Evolutionary conservation across 768 basidiomycete genomes (phyloP).

Genomic region (Piloderma croceum): DNA sequence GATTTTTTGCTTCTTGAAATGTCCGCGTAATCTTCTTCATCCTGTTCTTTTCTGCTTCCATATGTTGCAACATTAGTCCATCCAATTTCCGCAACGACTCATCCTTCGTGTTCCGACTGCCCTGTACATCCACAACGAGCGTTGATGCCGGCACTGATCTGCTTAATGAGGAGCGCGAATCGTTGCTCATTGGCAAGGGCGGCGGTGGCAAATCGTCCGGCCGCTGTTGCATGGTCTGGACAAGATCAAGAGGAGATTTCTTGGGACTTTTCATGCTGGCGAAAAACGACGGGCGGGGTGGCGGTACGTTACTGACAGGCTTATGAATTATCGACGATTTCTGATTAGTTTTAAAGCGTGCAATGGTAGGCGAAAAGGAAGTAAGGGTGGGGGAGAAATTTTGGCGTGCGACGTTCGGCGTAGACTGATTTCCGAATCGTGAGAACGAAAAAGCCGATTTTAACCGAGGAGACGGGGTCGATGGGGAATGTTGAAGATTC

Average conservation of each 20-base stretch:
- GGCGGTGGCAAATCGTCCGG: neutral
- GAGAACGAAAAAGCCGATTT: slow-evolving; percentile 42
- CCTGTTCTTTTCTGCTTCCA: slow-evolving; percentile 77
- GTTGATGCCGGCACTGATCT: slow-evolving; percentile 23
- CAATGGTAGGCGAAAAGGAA: slow-evolving; percentile 25
- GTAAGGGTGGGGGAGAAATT: slow-evolving; percentile 29
- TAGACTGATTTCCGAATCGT: slow-evolving; percentile 64
- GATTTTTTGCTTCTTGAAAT: slow-evolving; percentile 15
- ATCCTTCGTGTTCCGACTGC: slow-evolving; percentile 37
- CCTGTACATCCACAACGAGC: slow-evolving; percentile 28
- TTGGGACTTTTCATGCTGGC: slow-evolving; percentile 41
- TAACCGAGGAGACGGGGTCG: neutral
- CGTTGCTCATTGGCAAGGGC: neutral
- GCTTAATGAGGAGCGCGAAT: neutral
- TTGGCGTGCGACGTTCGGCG: slow-evolving; percentile 52
- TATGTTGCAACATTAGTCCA: slow-evolving; percentile 76
- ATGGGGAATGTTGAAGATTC: slow-evolving; percentile 14
- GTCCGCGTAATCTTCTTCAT: slow-evolving; percentile 67
- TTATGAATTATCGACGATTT: too few species aligned
- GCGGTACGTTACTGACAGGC: slow-evolving; percentile 51
- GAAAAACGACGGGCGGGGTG: slow-evolving; percentile 30
- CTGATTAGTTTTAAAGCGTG: too few species aligned
- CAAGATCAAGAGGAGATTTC: slow-evolving; percentile 35
- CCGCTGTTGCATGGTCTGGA: neutral
- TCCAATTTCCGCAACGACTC: slow-evolving; percentile 65